Conservation (phyloP, 495 filamentous ascomycete genomes). For the Podospora pseudopauciseta region DNA sequence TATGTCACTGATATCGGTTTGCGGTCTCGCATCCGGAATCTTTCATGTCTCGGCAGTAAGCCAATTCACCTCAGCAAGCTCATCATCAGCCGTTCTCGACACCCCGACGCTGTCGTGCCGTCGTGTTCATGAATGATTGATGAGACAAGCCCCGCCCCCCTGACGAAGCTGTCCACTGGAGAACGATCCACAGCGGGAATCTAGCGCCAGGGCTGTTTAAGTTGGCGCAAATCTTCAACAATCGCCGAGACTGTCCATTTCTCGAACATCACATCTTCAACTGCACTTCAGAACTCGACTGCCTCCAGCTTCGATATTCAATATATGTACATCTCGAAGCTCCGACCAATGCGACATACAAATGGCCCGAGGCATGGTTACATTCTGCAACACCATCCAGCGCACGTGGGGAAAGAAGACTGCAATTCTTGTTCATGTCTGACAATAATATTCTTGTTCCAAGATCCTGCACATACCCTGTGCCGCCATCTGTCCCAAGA, state of each 20-base stretch:
- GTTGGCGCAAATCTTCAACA: background rate
- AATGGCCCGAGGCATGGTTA: background rate
- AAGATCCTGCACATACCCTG: background rate
- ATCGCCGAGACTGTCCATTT: background rate
- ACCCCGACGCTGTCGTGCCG: background rate
- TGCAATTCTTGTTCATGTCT: background rate
- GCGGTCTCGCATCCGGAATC: too few relatives aligned
- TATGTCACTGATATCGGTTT: background rate
- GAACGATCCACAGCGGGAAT: background rate
- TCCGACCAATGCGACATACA: background rate
- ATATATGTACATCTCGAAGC: background rate
- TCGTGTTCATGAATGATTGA: background rate
- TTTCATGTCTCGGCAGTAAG: background rate
- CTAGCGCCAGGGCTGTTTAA: background rate
- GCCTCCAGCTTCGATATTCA: background rate
- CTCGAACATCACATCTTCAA: background rate
- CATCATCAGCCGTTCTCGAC: background rate
- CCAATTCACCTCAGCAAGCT: background rate
- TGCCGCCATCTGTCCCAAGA: background rate
- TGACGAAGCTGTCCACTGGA: background rate
- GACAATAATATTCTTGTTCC: background rate
- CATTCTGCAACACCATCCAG: background rate
- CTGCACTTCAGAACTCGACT: too few relatives aligned
- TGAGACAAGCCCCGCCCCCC: background rate
- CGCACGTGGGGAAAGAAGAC: background rate